Evolutionary conservation across 2,329 filamentous ascomycete genomes (phyloP).

Genomic region (Fusarium sp.): DNA sequence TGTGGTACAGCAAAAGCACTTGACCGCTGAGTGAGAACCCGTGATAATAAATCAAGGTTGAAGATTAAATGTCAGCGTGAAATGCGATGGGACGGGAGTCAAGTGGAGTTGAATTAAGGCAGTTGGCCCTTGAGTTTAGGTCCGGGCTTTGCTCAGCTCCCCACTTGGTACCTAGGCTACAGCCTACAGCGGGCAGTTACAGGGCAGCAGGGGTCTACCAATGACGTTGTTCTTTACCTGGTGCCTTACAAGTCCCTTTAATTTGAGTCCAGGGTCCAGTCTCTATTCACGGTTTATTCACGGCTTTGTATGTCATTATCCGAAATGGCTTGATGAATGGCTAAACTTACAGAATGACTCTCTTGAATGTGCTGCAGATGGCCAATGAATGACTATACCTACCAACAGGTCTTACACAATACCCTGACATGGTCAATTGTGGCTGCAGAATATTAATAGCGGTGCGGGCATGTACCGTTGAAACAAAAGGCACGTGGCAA

Average conservation of each 20-base stretch:
- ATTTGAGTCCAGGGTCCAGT: not conserved
- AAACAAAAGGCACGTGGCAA: constrained; percentile 11
- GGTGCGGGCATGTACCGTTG: not conserved
- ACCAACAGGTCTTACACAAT: not conserved
- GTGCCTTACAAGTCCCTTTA: not conserved
- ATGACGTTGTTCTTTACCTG: constrained; percentile 26
- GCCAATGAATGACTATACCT: not conserved
- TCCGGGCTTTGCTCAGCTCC: constrained; percentile 1
- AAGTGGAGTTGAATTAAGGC: constrained; percentile 11
- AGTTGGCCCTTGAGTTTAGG: constrained; percentile 2
- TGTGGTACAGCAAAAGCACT: not conserved
- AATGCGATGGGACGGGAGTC: constrained; percentile 1
- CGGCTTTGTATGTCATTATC: not conserved
- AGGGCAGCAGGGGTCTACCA: constrained; percentile 10
- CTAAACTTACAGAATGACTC: not conserved
- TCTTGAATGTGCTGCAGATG: not conserved
- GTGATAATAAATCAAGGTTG: not conserved
- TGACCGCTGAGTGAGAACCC: not conserved
- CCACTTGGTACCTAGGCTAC: constrained; percentile 17
- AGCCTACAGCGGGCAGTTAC: constrained; percentile 3
- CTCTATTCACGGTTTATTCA: not conserved
- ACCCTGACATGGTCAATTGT: not conserved
- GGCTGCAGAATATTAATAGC: not conserved
- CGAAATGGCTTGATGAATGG: not conserved
- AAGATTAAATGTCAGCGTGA: constrained; percentile 17